Base-by-base conservation (phyloP, 2,329 filamentous ascomycete species). In the Thelonectria blattea region DNA sequence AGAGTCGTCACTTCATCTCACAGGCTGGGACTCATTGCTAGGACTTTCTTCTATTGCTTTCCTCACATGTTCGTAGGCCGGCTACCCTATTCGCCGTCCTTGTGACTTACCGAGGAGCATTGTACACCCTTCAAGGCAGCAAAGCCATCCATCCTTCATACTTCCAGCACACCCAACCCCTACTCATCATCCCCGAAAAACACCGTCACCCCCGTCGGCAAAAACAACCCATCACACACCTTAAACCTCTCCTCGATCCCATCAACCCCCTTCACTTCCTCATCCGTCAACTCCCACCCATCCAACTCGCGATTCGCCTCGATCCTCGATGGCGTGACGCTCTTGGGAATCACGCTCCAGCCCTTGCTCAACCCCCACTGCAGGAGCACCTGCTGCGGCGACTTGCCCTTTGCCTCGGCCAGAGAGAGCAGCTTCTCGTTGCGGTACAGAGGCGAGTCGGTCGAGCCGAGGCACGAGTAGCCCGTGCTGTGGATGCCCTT, bases 101-200 rank as follows among this genome's bases (percentile, higher is more conserved):
- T 30, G 5, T 30, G 5, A 2, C 6, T 30, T 30, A 7, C 27
- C 27, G 8, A 30, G 27, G 2, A 7, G 8, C 27, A 30, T 30
- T 10, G 8, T 4, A 30, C 27, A 30, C 2, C 4, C 5, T 30
- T 30, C 5, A 30, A 10, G 27, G 27, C 27, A 30, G 8, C 5
- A 30, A 6, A 30, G 5, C 22, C 32, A 14, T 34, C 9, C 11
- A 37, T 37, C 11, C 15, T 15, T 37, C 34, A 15, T 43, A 22
- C 42, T 49, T 32, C 14, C 22, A 11, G 32, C 27, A 30, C 9
- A 30, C 46, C 41, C 47, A 14, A 37, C 15, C 27, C 27, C 71
- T 86, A 93, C 80, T 93, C 90, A 71, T 93, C 90, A 70, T 93
- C 90, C 8, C 90, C 90, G 73, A 92, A 92, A 83, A 95, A 95